Percentiles rank a stretch among this genome's conserved stretches.
These are phyloP conservation scores for Phytophthora cryptogea DNA, from an alignment of 352 stramenopile species.

Conservation along the genomic window DNA sequence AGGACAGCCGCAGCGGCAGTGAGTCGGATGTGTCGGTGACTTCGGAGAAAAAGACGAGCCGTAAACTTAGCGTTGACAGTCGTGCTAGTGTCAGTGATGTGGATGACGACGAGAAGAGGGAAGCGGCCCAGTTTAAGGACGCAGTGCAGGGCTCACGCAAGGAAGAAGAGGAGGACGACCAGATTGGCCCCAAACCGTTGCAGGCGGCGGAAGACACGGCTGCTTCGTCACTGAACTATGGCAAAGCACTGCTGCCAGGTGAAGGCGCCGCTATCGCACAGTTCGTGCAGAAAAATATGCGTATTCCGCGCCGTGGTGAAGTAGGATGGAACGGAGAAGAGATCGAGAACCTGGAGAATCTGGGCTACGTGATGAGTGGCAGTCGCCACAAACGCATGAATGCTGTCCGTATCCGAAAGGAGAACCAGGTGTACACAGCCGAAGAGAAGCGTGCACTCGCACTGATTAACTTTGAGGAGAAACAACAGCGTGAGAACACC, in stretches of 20 bases:
- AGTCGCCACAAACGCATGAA: constrained; percentile 99
- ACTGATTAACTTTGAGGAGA: constrained; percentile 99
- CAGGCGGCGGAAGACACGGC: constrained; percentile 50
- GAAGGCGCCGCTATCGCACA: constrained; percentile 95
- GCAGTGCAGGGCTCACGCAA: constrained; percentile 74
- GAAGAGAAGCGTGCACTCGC: constrained; percentile 98
- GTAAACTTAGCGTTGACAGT: constrained; percentile 19
- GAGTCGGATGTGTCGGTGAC: constrained; percentile 30
- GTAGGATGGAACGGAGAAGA: constrained; percentile 96
- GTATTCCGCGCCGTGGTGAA: constrained; percentile 98
- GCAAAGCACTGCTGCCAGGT: constrained; percentile 92
- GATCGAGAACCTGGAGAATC: constrained; percentile 96
- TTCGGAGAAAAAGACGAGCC: constrained; percentile 33
- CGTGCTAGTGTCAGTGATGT: constrained; percentile 15
- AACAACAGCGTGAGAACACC: constrained; percentile 98
- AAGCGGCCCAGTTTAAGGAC: constrained; percentile 90
- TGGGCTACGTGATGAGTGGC: constrained; percentile 97
- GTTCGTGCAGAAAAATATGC: constrained; percentile 99
- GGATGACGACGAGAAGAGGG: constrained; percentile 64
- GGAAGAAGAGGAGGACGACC: constrained; percentile 80
- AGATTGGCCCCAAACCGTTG: constrained; percentile 87
- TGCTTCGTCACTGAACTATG: constrained; percentile 83
- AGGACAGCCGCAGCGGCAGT: constrained; percentile 28
- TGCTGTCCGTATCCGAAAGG: constrained; percentile 98
- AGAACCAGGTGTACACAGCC: constrained; percentile 99